A percentile compares a stretch with the other conserved stretches of the same genome.
Evolutionary conservation across 371 early-diverging fungal species (phyloP).

Genomic region (Lichtheimia ramosa): DNA sequence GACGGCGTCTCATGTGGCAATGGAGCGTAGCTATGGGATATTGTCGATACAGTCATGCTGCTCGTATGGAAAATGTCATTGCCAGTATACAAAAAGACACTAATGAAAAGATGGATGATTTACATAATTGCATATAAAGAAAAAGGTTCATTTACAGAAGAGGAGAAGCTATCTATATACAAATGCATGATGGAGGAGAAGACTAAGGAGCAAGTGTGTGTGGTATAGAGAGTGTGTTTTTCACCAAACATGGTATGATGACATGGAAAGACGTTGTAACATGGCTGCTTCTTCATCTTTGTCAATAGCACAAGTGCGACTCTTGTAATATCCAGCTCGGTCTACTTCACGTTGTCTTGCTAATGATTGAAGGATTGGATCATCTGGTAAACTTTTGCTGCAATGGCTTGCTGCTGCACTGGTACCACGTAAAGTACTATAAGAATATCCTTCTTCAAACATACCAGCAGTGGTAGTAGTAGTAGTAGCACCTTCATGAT

Average conservation of each 20-base stretch:
- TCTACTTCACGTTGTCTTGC: slow-evolving; percentile 28
- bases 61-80: slow-evolving; percentile 12
- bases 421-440: slow-evolving; percentile 2
- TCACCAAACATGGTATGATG: slow-evolving; percentile 9
- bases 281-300: slow-evolving; percentile 7
- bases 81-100: slow-evolving; percentile 4
- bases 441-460: slow-evolving; percentile 22
- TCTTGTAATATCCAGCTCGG: slow-evolving; percentile 24
- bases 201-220: too few relatives aligned
- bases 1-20: slow-evolving; percentile 23
- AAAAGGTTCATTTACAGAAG: background rate
- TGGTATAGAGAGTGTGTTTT: background rate
- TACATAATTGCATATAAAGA: background rate
- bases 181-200: too few relatives aligned
- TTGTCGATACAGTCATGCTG: slow-evolving; percentile 21
- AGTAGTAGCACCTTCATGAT: background rate
- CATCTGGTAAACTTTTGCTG: slow-evolving; percentile 6
- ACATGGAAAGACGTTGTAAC: slow-evolving; percentile 8
- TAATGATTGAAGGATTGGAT: slow-evolving; percentile 27
- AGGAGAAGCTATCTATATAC: background rate
- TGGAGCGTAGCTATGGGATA: slow-evolving; percentile 31
- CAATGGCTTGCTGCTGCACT: slow-evolving; percentile 7
- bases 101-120: background rate
- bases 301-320: slow-evolving; percentile 5
- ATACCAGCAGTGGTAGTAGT: background rate